These are phyloP conservation scores for Paecilomyces fulvus DNA, from an alignment of 2,329 filamentous ascomycete species.

Conservation along the genomic window DNA sequence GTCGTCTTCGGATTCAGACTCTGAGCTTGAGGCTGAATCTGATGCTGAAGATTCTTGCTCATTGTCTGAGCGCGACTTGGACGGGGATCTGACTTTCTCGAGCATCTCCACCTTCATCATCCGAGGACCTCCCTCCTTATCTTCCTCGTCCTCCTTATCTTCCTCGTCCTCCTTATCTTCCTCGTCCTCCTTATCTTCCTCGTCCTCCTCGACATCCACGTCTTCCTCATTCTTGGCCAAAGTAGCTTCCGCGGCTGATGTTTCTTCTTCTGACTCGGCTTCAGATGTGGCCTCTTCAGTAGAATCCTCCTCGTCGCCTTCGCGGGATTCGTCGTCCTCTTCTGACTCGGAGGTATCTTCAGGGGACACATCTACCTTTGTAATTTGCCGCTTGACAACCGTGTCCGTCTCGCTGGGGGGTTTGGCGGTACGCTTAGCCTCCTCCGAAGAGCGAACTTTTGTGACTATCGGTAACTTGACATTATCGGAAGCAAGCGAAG, in stretches of 20 bases:
- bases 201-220: too few relatives aligned
- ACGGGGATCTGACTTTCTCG: not conserved
- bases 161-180: not conserved
- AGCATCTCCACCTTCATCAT: slow-evolving; percentile 2
- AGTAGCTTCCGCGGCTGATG: not conserved
- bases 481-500: not conserved
- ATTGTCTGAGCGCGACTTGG: not conserved
- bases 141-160: not conserved
- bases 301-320: not conserved
- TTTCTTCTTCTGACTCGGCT: slow-evolving; percentile 1
- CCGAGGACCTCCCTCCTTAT: not conserved
- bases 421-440: not conserved
- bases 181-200: too few relatives aligned
- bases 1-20: slow-evolving; percentile 10
- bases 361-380: not conserved
- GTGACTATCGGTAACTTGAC: not conserved
- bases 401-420: not conserved
- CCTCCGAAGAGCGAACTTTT: not conserved
- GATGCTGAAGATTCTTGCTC: not conserved
- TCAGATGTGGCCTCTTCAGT: not conserved
- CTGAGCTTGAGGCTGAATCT: not conserved
- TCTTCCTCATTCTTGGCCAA: not conserved
- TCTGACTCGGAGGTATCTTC: not conserved
- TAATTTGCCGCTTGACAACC: not conserved
- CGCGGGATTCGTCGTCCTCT: not conserved